Evolutionary conservation across 345 rosid species (phyloP).

Genomic region (Pistacia vera): DNA sequence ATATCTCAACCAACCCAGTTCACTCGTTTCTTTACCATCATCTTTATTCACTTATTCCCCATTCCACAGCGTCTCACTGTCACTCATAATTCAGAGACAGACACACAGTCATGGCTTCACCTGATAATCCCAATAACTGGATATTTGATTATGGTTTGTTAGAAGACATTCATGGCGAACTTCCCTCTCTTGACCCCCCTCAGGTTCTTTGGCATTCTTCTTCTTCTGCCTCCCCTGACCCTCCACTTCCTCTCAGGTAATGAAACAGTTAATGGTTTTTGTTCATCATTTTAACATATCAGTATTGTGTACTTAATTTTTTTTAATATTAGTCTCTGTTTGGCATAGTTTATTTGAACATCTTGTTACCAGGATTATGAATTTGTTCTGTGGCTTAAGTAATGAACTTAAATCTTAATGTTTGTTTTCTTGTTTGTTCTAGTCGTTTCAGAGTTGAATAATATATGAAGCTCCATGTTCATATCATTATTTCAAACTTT

Average conservation of each 20-base stretch:
- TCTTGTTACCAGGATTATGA: too few species aligned
- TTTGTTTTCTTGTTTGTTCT: too few species aligned
- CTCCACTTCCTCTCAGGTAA: slow-evolving; percentile 35
- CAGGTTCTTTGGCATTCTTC: slow-evolving; percentile 40
- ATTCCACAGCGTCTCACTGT: neutral
- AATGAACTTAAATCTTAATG: too few species aligned
- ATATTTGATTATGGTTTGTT: slow-evolving; percentile 42
- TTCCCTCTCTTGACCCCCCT: slow-evolving; percentile 35
- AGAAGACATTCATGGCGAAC: slow-evolving; percentile 43
- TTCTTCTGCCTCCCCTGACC: slow-evolving; percentile 18
- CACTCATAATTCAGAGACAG: neutral
- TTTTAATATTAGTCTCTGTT: too few species aligned
- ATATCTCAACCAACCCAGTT: slow-evolving; percentile 16
- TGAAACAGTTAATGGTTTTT: too few species aligned
- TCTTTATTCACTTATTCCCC: neutral
- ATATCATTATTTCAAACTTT: neutral
- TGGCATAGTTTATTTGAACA: too few species aligned
- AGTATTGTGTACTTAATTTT: neutral
- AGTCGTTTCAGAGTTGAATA: too few species aligned
- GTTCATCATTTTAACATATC: too few species aligned
- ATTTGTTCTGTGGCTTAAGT: too few species aligned
- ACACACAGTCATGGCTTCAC: slow-evolving; percentile 28
- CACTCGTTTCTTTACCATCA: slow-evolving; percentile 20
- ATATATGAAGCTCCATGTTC: neutral
- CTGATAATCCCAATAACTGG: slow-evolving; percentile 41